A percentile compares a stretch with the other conserved stretches of the same genome.
Conservation (phyloP, 768 basidiomycete genomes). For the Boletus edulis region DNA sequence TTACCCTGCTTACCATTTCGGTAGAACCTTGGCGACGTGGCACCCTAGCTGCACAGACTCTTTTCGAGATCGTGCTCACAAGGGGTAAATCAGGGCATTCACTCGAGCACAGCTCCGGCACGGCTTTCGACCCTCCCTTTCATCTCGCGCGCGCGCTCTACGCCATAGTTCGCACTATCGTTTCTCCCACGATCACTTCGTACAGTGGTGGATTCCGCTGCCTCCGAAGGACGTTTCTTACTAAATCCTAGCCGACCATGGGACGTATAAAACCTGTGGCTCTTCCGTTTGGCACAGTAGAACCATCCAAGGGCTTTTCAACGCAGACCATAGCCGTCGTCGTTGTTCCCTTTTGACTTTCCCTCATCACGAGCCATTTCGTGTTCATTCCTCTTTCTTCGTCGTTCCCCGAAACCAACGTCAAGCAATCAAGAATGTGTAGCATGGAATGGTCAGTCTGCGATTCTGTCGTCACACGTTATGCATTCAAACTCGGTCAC, state of each 20-base stretch:
- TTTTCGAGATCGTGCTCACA: conserved; percentile 21
- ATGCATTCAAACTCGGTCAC: conserved; percentile 5
- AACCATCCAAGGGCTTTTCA: neutral
- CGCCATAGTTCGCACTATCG: conserved; percentile 11
- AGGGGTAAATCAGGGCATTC: conserved; percentile 29
- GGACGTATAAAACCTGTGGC: conserved; percentile 28
- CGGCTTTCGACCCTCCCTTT: conserved; percentile 1
- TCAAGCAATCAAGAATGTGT: conserved; percentile 42
- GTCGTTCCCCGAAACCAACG: conserved; percentile 1
- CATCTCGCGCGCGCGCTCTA: conserved; percentile 3
- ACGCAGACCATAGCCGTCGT: neutral
- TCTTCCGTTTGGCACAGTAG: neutral
- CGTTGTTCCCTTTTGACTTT: neutral
- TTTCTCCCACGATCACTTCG: conserved; percentile 36
- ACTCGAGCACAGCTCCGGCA: conserved; percentile 22
- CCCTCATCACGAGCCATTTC: neutral
- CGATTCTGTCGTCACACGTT: neutral
- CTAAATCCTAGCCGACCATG: conserved; percentile 25
- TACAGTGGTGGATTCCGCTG: conserved; percentile 26
- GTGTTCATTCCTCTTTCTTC: neutral
- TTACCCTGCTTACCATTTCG: conserved; percentile 25
- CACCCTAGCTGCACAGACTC: conserved; percentile 17
- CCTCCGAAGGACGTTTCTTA: conserved; percentile 30
- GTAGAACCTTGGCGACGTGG: conserved; percentile 28
- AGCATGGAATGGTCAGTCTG: conserved; percentile 51